A percentile compares a stretch with the other conserved stretches of the same genome.
Conservation (phyloP, 164 flowering plant species). For the Chimonanthus praecox region DNA sequence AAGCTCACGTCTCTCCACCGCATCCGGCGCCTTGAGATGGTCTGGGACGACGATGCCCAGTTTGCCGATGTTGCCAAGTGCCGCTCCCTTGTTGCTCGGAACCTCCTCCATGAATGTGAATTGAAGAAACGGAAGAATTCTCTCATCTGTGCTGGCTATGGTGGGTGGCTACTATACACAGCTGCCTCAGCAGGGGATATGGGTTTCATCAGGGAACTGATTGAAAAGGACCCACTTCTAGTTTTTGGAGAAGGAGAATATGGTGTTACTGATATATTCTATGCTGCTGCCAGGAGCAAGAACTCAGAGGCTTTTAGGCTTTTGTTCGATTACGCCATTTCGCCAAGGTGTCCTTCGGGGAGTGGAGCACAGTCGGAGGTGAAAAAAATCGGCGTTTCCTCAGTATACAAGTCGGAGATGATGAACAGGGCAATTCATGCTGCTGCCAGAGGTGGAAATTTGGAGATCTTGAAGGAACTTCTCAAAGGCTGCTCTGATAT, state of each 20-base stretch:
- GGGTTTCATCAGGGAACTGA: slow-evolving; percentile 51
- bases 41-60: slow-evolving; percentile 78
- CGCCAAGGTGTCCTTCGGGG: slow-evolving; percentile 19
- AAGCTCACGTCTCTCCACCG: slow-evolving; percentile 85
- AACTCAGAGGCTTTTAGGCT: slow-evolving; percentile 64
- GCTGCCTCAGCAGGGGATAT: slow-evolving; percentile 94
- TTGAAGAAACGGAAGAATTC: slow-evolving; percentile 35
- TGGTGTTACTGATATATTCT: slow-evolving; percentile 77
- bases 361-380: slow-evolving; percentile 24
- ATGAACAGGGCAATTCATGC: slow-evolving; percentile 79
- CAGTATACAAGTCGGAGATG: slow-evolving; percentile 56
- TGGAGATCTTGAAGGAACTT: slow-evolving; percentile 65
- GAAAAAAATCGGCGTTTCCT: slow-evolving; percentile 16
- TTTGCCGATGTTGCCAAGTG: slow-evolving; percentile 52
- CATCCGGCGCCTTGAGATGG: slow-evolving; percentile 83
- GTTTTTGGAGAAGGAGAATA: slow-evolving; percentile 94
- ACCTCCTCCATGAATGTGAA: slow-evolving; percentile 54
- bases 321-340: slow-evolving; percentile 43
- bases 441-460: slow-evolving; percentile 85
- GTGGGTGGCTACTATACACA: slow-evolving; percentile 95
- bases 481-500: slow-evolving; percentile 45
- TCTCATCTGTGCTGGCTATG: slow-evolving; percentile 75
- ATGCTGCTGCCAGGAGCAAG: slow-evolving; percentile 85
- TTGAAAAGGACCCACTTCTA: slow-evolving; percentile 53
- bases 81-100: slow-evolving; percentile 53